Base-by-base conservation (phyloP, 129 eudicot species). In the Flaveria robusta region DNA sequence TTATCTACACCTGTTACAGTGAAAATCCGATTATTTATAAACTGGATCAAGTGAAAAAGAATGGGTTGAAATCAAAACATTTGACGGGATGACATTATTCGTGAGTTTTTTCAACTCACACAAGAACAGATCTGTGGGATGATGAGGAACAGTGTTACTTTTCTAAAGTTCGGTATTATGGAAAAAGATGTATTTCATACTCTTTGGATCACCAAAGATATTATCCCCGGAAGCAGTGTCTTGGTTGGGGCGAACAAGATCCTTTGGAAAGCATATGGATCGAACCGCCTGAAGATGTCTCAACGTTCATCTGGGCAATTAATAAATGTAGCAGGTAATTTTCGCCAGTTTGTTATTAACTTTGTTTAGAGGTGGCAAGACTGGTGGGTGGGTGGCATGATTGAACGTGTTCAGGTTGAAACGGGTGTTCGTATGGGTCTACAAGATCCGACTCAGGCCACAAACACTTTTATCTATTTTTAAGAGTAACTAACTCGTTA, bases 181-280 rank as follows among this genome's bases (percentile, higher is more conserved):
- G 98, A 12, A 92, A 83, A 77, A 83, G 96, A 3, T 92, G 98
- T 68, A 80, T 92, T 62, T 90, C 96, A 8, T 92, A 89, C 84
- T 92, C 98, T 45, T 82, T 92, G 34, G 89, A 84, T 55, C 83
- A 88, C 22, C 66, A 60, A 56, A 86, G 98, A 83, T 92, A 92
- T 58, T 90, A 86, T 75, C 98, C 98, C 0, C 78, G 91, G 12
- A 92, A 89, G 79, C 91, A 92, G 87, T 86, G 87, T 62, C 91
- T 89, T 79, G 97, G 89, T 52, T 92, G 97, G 97, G 96, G 97
- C 29, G 96, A 92, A 81, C 96, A 89, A 79, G 90, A 92, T 77
- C 97, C 97, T n/a, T 92, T 89, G 56, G 96, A 90, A 86, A 87
- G 91, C 82, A 87, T 92, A 37, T 92, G 97, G 97, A 84, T 92